phyloP scores from a whole-genome alignment of 2,329 filamentous ascomycete species.

The Orbilia oligospora region DNA sequence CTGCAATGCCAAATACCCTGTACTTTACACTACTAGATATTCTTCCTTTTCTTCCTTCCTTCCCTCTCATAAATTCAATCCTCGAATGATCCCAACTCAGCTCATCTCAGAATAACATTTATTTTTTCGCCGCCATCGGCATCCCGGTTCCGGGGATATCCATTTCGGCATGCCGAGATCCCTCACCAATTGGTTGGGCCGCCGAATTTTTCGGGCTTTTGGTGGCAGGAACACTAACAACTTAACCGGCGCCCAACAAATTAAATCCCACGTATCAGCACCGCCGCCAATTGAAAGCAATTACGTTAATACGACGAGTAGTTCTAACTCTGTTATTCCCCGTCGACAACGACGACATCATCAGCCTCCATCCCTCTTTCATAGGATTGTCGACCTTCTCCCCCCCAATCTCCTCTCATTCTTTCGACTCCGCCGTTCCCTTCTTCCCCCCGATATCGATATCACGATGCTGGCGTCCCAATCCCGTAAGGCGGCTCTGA shows the following conservation, averaged over 20 bases:
- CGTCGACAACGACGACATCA: conserved; percentile 10
- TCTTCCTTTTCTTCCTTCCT: background rate
- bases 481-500: conserved; percentile 53
- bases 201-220: conserved; percentile 56
- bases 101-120: background rate
- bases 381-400: conserved; percentile 14
- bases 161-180: conserved; percentile 51
- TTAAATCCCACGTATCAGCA: conserved; percentile 58
- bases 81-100: background rate
- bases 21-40: conserved; percentile 18
- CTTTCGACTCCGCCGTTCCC: conserved; percentile 4
- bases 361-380: conserved; percentile 17
- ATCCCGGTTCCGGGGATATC: conserved; percentile 18
- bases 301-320: conserved; percentile 7
- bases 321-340: conserved; percentile 1
- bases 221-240: conserved; percentile 13
- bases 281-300: conserved; percentile 30
- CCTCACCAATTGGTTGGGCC: conserved; percentile 50
- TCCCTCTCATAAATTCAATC: too few relatives aligned
- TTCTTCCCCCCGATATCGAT: conserved; percentile 7
- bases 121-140: conserved; percentile 32
- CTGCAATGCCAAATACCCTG: conserved; percentile 36
- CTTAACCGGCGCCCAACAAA: conserved; percentile 58
- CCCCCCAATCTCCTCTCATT: conserved; percentile 2
- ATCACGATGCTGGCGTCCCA: conserved; percentile 59